Evolutionary conservation across 2,329 filamentous ascomycete genomes (phyloP).

Genomic region (Microcyclospora pomicola): DNA sequence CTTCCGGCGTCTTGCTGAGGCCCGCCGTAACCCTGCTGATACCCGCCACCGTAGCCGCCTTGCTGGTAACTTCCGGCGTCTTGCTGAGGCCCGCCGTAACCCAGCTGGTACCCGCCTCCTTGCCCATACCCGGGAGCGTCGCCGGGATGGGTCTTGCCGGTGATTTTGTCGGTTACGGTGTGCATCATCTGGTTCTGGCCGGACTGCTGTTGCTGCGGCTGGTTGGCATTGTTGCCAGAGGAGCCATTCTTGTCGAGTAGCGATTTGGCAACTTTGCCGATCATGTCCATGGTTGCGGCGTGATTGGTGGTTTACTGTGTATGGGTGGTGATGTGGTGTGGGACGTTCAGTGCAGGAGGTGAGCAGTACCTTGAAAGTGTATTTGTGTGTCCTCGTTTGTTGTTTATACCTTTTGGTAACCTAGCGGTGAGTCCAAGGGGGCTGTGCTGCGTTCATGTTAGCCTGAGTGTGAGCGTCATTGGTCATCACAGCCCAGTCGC

Average conservation of each 20-base stretch:
- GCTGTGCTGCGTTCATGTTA: too few relatives aligned
- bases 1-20: background rate
- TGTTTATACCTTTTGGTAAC: too few relatives aligned
- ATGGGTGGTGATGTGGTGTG: background rate
- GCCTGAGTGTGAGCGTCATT: too few relatives aligned
- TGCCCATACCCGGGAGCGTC: background rate
- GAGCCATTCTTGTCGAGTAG: slow-evolving; percentile 1
- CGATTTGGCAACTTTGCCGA: slow-evolving; percentile 1
- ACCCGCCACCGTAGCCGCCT: background rate
- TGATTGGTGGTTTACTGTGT: background rate
- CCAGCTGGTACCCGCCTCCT: background rate
- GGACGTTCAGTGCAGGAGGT: too few relatives aligned
- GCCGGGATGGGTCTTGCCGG: slow-evolving; percentile 1
- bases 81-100: slow-evolving; percentile 1
- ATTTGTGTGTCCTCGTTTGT: too few relatives aligned
- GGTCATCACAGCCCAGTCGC: too few relatives aligned
- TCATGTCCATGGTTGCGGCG: slow-evolving; percentile 1
- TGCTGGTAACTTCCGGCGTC: too few relatives aligned
- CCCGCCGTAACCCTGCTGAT: background rate
- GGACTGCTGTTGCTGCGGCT: slow-evolving; percentile 1
- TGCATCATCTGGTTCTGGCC: slow-evolving; percentile 1
- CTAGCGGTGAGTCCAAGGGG: too few relatives aligned
- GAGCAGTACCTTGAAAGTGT: too few relatives aligned
- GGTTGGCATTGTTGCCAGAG: slow-evolving; percentile 1
- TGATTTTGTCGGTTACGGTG: slow-evolving; percentile 1